Evolutionary conservation across 1,284 basidiomycete genomes (phyloP), one percentile per base, ranked within the genome.

Genomic region (Marasmius oreades): DNA sequence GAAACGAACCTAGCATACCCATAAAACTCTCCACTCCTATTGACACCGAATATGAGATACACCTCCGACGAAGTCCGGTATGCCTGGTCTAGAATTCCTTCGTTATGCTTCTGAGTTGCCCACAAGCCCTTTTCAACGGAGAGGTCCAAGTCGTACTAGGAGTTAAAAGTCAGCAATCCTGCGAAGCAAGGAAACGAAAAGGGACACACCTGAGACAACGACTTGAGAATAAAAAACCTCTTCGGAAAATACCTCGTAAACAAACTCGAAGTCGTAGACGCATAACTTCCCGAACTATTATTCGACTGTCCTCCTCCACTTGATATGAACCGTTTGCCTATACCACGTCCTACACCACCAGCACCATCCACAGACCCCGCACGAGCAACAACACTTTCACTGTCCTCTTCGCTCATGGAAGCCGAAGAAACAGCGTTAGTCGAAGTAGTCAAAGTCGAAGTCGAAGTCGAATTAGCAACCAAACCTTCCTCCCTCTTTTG

Each of bases 71-170:
- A 91, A 6, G 92, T 96, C 36, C 93, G 84, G 71, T 81, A 98
- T 0, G 95, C 95, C 69, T 94, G 93, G 64, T 98, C 93, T 26
- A 95, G 75, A 44, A 93, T 84, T 3, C 81, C 81, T 70, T 98
- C 95, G 66, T 98, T 98, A 73, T 98, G 95, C 57, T 81, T 81
- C 70, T 98, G 96, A 0, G 95, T 98, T 34, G 90, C 88, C 95
- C 96, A 98, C 0, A 89, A 62, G 1, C 92, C 88, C 7, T 81
- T 82, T 68, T 88, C 76, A n/a, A 94, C 85, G 63, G 92, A 94
- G 24, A 91, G 75, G 62, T 95, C 88, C 62, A 98, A 76, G 68
- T 97, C 93, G 61, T 81, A 82, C 86, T 93, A 64, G n/a, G 12
- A 43, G 26, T 39, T 42, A 23, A 20, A 26, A 39, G n/a, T n/a